Evolutionary conservation across 257 asterid genomes (phyloP), one percentile per base, ranked within the genome.

Genomic region (Capsicum baccatum): DNA sequence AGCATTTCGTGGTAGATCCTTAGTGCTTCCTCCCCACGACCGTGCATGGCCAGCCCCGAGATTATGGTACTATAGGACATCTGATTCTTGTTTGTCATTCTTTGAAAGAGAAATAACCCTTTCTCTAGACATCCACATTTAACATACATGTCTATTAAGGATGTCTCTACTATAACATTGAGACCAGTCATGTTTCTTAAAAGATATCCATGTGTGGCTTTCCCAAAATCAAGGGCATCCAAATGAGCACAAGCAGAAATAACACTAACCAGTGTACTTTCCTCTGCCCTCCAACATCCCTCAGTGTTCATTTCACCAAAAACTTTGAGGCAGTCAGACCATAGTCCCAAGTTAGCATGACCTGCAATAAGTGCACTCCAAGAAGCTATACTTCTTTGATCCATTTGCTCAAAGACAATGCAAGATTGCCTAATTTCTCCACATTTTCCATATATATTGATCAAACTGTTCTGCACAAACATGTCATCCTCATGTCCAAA

Each of bases 311-410:
- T 92, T 12, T 68, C 79, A 33, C 81, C 33, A 62, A 93, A 93
- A 17, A 96, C 80, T 71, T 81, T 8, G 56, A 95, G 86, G 83
- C 97, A 95, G 44, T 94, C 95, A 67, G 19, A 64, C 97, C 97
- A 93, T 89, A 88, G 76, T 57, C 95, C 92, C 73, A 74, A 55
- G 69, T 82, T 90, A 3, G 94, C 95, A 88, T 93, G 89, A 79
- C 91, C 92, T 56, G 95, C 91, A 47, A 95, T 89, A 2, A 95
- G 52, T 35, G 99, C 92, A 87, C 98, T 95, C 98, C 99, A 95
- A 74, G 99, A 93, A 91, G 96, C 97, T 15, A 90, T 79, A 5
- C 92, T 90, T 86, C 87, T 95, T 80, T 74, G 86, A 62, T 86
- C 92, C 90, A 92, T 92, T 81, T 83, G 88, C 64, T 87, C 87